Percentiles rank a stretch among this genome's conserved stretches.
Evolutionary conservation across 169 alveolate genomes (phyloP).

Genomic region (Plasmodium ovale): DNA sequence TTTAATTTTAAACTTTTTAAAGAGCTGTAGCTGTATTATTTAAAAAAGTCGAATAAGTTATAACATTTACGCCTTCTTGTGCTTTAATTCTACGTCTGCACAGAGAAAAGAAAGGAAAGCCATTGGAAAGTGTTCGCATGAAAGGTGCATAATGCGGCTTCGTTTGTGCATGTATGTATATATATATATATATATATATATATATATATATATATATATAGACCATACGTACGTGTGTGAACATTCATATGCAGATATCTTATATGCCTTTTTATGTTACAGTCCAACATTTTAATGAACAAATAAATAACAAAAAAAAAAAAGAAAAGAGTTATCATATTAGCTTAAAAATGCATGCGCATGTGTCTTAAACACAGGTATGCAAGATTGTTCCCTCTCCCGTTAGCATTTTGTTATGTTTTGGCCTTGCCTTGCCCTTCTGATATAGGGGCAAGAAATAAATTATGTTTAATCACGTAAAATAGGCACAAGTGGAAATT

Average conservation of each 20-base stretch:
- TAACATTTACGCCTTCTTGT: background rate
- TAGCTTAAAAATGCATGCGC: too few relatives aligned
- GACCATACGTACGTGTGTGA: background rate
- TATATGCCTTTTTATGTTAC: background rate
- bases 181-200: slow-evolving; percentile 15
- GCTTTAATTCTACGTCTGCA: background rate
- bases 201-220: background rate
- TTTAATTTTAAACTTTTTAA: slow-evolving; percentile 20
- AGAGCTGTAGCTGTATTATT: slow-evolving; percentile 25
- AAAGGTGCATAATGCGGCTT: background rate
- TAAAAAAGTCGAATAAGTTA: background rate
- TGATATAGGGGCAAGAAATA: too few relatives aligned
- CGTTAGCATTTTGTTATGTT: too few relatives aligned
- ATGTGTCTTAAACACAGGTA: too few relatives aligned
- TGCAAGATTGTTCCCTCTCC: too few relatives aligned
- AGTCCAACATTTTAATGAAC: too few relatives aligned
- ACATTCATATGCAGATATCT: background rate
- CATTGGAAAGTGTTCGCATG: background rate
- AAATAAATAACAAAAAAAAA: too few relatives aligned
- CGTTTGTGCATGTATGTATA: background rate
- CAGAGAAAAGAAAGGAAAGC: background rate
- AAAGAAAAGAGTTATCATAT: too few relatives aligned
- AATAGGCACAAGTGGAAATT: too few relatives aligned
- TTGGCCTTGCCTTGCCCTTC: too few relatives aligned
- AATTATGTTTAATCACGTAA: too few relatives aligned